phyloP scores from a whole-genome alignment of 1,284 basidiomycete species.

The Cerrena zonata region DNA sequence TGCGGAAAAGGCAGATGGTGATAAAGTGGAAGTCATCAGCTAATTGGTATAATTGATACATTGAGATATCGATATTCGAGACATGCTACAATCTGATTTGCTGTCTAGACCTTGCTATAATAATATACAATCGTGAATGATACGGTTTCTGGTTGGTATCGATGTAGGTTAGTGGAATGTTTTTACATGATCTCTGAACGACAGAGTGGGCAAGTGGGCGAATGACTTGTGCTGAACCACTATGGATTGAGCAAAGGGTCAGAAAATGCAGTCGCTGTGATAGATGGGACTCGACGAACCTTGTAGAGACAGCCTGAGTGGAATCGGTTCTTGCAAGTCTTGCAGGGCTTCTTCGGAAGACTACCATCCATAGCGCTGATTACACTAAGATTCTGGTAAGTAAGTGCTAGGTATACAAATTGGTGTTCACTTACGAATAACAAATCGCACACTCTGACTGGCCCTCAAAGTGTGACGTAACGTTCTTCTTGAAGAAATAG shows the following conservation, averaged over 20 bases:
- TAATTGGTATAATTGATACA: not conserved
- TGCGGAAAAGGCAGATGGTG: not conserved
- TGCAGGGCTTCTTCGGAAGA: conserved; percentile 88
- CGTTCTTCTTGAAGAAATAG: conserved; percentile 93
- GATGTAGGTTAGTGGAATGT: not conserved
- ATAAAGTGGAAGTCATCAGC: not conserved
- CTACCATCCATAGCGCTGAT: conserved; percentile 88
- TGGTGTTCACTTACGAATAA: conserved; percentile 68
- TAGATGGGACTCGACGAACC: no score
- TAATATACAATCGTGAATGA: not conserved
- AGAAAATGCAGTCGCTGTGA: no score
- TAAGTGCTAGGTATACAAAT: conserved; percentile 15
- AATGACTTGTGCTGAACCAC: conserved; percentile 90
- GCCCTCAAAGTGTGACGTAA: conserved; percentile 85
- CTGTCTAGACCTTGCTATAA: not conserved
- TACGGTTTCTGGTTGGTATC: no score
- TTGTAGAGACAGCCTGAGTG: conserved; percentile 91
- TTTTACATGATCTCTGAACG: conserved; percentile 64
- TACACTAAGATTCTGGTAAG: no score
- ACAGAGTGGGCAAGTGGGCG: conserved; percentile 86
- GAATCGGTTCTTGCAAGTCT: conserved; percentile 93
- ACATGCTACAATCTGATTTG: not conserved
- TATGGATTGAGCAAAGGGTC: conserved; percentile 24
- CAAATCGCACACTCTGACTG: conserved; percentile 93
- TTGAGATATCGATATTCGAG: not conserved